phyloP scores from a whole-genome alignment of 805 yeast species.

The Huiozyma sinensis region DNA sequence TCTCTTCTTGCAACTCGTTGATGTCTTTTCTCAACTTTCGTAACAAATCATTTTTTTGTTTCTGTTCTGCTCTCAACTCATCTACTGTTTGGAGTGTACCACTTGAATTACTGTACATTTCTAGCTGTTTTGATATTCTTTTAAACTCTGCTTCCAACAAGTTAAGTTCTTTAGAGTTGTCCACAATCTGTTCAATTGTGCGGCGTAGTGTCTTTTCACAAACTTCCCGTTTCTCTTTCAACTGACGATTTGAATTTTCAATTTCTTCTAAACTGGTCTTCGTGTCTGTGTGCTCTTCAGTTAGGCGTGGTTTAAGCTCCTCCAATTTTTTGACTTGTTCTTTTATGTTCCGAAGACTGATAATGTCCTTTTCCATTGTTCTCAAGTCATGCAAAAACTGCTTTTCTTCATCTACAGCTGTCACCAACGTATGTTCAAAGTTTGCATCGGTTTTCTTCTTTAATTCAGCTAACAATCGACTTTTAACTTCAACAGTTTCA shows the following conservation, averaged over 20 bases:
- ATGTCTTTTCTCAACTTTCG: slow-evolving; percentile 18
- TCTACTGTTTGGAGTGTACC: slow-evolving; percentile 19
- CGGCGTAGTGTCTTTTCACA: slow-evolving; percentile 20
- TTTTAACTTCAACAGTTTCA: slow-evolving; percentile 27
- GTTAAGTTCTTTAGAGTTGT: slow-evolving; percentile 19
- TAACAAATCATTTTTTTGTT: slow-evolving; percentile 11
- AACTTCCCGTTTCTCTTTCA: slow-evolving; percentile 11
- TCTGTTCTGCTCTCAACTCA: slow-evolving; percentile 19
- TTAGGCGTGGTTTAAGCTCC: background rate
- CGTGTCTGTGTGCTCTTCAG: background rate
- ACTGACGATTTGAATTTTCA: slow-evolving; percentile 19
- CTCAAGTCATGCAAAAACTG: slow-evolving; percentile 19
- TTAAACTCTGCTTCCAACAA: slow-evolving; percentile 14
- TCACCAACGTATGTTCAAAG: slow-evolving; percentile 26
- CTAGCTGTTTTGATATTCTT: slow-evolving; percentile 19
- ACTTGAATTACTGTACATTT: slow-evolving; percentile 10
- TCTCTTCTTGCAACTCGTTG: slow-evolving; percentile 14
- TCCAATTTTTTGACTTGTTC: slow-evolving; percentile 1
- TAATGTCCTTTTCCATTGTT: slow-evolving; percentile 16
- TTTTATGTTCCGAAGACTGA: slow-evolving; percentile 4
- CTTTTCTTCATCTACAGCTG: slow-evolving; percentile 27
- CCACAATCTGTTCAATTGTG: slow-evolving; percentile 18
- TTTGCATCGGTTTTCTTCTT: slow-evolving; percentile 24
- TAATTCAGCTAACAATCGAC: slow-evolving; percentile 22
- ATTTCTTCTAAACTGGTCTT: slow-evolving; percentile 10